Base-by-base conservation (phyloP, 805 yeast species). In the Naumovozyma baii region DNA sequence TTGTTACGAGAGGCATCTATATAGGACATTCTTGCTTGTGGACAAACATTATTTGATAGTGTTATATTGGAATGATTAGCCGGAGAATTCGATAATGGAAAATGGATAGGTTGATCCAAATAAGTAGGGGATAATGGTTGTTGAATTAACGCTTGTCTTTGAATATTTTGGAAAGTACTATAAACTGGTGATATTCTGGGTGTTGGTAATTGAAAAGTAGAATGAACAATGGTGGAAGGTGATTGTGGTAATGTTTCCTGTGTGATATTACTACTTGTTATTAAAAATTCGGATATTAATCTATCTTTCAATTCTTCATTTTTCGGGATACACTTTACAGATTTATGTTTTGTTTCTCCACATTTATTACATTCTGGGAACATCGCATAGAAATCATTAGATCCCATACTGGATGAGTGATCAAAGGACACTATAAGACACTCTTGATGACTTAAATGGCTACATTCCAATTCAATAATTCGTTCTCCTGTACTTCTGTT, bases 381-480 rank as follows among this genome's bases (percentile, higher is more conserved):
- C 29, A 52, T 32, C 3, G 54, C 44, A 33, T 48, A 40, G n/a
- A 54, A 37, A 28, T 54, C 51, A 9, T 39, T 33, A 1, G 39
- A 15, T 3, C 33, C 37, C 5, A 36, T 26, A 18, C 34, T 41
- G 3, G 35, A 15, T 15, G 46, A 25, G 17, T 35, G 40, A 3
- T 61, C 67, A 50, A 69, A 52, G 17, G 64, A 64, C 5, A 75
- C 52, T 2, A 59, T 42, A 13, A 77, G 62, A 51, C 86, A 79
- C 40, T 76, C 74, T 38, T 74, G 78, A 52, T 79, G 86, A 31
- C 69, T 63, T 33, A 62, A 55, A 51, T 78, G 83, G 1, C 69
- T 72, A 57, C 86, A 79, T 31, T 55, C 55, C 25, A 78, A 59
- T 40, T 68, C 69, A 12, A 78, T 56, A 2, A 75, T 55, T 34